Conservation (phyloP, 1,139 yeast genomes). For the Geotrichum fermentans region DNA sequence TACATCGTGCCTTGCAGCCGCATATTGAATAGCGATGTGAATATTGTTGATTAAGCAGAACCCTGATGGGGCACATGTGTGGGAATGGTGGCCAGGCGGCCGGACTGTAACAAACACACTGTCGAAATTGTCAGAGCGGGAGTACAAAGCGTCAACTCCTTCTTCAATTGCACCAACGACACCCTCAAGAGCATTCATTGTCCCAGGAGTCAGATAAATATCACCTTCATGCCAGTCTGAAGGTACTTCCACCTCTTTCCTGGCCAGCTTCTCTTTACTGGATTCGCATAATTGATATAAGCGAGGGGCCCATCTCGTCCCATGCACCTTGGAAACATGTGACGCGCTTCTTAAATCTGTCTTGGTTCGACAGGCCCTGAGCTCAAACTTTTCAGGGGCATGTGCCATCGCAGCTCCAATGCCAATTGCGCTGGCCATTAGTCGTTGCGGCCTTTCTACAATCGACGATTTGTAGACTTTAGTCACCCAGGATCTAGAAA, state of each 20-base stretch:
- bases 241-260: conserved; percentile 67
- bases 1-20: conserved; percentile 56
- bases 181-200: conserved; percentile 71
- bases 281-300: conserved; percentile 56
- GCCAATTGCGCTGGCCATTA: conserved; percentile 72
- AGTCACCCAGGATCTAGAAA: conserved; percentile 72
- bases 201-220: conserved; percentile 63
- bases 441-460: conserved; percentile 79
- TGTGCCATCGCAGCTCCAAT: conserved; percentile 70
- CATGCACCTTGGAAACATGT: conserved; percentile 73
- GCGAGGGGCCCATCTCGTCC: conserved; percentile 63
- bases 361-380: conserved; percentile 48
- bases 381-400: conserved; percentile 57
- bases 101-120: conserved; percentile 67
- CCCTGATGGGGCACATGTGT: conserved; percentile 80
- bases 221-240: conserved; percentile 82
- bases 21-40: conserved; percentile 78
- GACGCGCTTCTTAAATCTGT: conserved; percentile 46
- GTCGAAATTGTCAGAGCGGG: conserved; percentile 39
- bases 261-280: conserved; percentile 52
- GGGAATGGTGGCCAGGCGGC: conserved; percentile 92
- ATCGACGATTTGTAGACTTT: conserved; percentile 63
- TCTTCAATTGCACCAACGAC: conserved; percentile 74
- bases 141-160: conserved; percentile 57
- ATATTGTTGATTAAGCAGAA: conserved; percentile 80